These are phyloP conservation scores for Tylopilus intermedius DNA, from an alignment of 768 basidiomycete genomes.

Conservation along the genomic window DNA sequence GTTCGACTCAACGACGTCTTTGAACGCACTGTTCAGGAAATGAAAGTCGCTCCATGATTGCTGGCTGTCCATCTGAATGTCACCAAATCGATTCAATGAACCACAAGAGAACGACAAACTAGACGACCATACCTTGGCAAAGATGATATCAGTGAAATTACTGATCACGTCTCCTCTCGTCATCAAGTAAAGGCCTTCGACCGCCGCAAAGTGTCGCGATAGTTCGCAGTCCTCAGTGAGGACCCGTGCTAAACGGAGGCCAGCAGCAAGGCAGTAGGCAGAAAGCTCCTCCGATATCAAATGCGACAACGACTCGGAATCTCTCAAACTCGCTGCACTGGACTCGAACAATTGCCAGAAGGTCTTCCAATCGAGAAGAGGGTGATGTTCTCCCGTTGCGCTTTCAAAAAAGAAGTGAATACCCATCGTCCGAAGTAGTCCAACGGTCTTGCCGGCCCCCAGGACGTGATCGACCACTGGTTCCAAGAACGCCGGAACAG, in stretches of 20 bases:
- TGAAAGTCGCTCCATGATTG: slow-evolving; percentile 79
- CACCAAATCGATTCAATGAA: not conserved
- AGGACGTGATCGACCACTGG: slow-evolving; percentile 57
- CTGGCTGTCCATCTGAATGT: slow-evolving; percentile 62
- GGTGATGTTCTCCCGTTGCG: slow-evolving; percentile 19
- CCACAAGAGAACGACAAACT: not conserved
- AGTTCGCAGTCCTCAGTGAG: slow-evolving; percentile 64
- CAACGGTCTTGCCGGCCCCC: slow-evolving; percentile 70
- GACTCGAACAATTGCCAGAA: slow-evolving; percentile 40
- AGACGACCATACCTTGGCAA: slow-evolving; percentile 53
- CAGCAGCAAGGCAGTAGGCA: slow-evolving; percentile 51
- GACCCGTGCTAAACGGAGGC: slow-evolving; percentile 49
- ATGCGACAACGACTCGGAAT: slow-evolving; percentile 56
- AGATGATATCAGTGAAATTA: slow-evolving; percentile 68
- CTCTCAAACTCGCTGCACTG: slow-evolving; percentile 36
- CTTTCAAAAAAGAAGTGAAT: slow-evolving; percentile 17
- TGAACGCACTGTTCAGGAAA: slow-evolving; percentile 74
- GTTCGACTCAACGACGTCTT: slow-evolving; percentile 55
- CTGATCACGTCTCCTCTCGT: slow-evolving; percentile 71
- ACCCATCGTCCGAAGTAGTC: slow-evolving; percentile 59
- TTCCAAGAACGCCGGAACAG: slow-evolving; percentile 57
- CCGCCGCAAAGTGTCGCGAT: slow-evolving; percentile 54
- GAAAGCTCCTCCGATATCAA: slow-evolving; percentile 60
- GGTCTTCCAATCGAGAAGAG: slow-evolving; percentile 36
- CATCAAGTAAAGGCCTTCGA: slow-evolving; percentile 74